A percentile compares a stretch with the other conserved stretches of the same genome.
These are phyloP conservation scores for Phialophora chinensis DNA, from an alignment of 2,329 filamentous ascomycete species.

Conservation along the genomic window DNA sequence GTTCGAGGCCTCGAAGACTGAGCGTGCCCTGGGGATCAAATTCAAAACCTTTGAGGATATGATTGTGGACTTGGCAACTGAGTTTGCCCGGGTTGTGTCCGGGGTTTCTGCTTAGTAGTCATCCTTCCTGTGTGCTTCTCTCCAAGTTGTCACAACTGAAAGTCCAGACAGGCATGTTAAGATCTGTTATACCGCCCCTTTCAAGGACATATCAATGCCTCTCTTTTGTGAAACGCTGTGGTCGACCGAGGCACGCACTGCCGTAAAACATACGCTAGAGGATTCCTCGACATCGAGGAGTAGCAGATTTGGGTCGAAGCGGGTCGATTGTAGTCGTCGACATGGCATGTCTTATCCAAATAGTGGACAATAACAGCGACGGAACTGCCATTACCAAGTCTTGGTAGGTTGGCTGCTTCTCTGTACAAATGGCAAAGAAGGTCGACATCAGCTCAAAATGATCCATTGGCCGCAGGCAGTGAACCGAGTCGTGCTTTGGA, in stretches of 20 bases:
- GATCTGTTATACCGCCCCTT: not conserved
- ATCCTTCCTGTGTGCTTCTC: not conserved
- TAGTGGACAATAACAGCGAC: not conserved
- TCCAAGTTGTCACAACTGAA: not conserved
- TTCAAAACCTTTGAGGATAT: slow-evolving; percentile 9
- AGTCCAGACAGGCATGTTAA: not conserved
- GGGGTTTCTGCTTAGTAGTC: not conserved
- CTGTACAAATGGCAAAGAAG: not conserved
- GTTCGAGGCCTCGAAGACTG: slow-evolving; percentile 8
- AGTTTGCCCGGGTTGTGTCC: not conserved
- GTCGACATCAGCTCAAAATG: not conserved
- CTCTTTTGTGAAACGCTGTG: not conserved
- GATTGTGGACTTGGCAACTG: slow-evolving; percentile 8
- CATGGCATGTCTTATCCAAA: not conserved
- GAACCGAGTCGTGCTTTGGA: no score
- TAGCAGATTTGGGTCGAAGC: not conserved
- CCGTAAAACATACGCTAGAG: no score
- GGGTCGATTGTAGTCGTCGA: not conserved
- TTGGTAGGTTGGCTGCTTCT: not conserved
- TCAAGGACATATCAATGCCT: not conserved
- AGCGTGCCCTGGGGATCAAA: slow-evolving; percentile 9
- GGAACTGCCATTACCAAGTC: not conserved
- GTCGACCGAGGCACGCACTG: not conserved
- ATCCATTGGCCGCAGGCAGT: not conserved
- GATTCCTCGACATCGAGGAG: not conserved